Percentiles rank a stretch among this genome's conserved stretches.
phyloP scores from a whole-genome alignment of 1,139 yeast species.

The Suhomyces anneliseae region DNA sequence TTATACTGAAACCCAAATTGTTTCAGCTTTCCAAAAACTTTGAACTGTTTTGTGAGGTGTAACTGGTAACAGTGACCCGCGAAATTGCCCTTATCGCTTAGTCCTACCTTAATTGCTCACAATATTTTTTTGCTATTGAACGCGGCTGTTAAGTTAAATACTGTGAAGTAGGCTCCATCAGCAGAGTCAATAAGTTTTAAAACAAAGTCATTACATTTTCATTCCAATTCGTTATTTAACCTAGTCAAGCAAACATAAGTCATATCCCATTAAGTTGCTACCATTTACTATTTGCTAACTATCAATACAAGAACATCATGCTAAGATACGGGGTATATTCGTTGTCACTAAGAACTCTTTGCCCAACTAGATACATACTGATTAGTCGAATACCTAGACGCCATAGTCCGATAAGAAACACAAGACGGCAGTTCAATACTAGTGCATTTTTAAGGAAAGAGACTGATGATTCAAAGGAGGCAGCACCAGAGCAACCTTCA shows the following conservation, averaged over 20 bases:
- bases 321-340: conserved; percentile 1
- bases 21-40: neutral
- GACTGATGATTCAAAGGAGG: neutral
- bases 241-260: no score
- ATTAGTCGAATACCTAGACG: conserved; percentile 4
- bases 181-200: no score
- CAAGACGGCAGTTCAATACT: neutral
- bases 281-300: neutral
- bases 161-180: no score
- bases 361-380: neutral
- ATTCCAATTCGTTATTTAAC: no score
- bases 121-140: conserved; percentile 4
- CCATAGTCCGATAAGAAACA: neutral
- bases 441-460: neutral
- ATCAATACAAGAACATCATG: neutral
- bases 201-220: no score
- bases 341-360: conserved; percentile 1
- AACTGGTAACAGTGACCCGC: neutral
- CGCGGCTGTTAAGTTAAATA: neutral
- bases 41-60: neutral
- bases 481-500: neutral
- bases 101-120: conserved; percentile 7
- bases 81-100: conserved; percentile 6
- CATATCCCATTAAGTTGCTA: no score
- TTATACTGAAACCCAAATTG: neutral